Conservation (phyloP, 1,139 yeast species). For the Blastobotrys persicus region DNA sequence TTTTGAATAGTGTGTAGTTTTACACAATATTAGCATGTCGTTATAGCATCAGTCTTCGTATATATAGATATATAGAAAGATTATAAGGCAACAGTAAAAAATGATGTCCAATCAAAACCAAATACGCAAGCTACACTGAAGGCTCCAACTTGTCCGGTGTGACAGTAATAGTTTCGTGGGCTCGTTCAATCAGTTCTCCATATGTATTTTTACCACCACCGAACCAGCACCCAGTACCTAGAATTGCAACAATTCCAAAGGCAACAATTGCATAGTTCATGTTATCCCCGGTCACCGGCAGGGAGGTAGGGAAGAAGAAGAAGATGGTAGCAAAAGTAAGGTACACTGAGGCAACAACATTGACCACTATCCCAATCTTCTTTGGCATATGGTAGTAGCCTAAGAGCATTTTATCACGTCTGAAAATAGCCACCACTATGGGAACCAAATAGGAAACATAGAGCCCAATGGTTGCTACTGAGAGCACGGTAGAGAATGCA, state of each 20-base stretch:
- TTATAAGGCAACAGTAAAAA: too few species aligned
- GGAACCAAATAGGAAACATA: conserved; percentile 80
- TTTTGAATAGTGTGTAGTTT: too few species aligned
- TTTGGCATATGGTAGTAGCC: conserved; percentile 71
- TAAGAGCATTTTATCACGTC: conserved; percentile 29
- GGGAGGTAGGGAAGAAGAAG: conserved; percentile 70
- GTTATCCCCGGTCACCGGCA: conserved; percentile 57
- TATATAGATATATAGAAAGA: background rate
- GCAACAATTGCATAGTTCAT: conserved; percentile 77
- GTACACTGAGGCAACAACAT: conserved; percentile 53
- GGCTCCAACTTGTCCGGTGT: background rate
- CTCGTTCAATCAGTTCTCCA: background rate
- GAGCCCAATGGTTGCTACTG: conserved; percentile 75
- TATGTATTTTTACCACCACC: conserved; percentile 22
- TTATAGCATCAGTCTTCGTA: too few species aligned
- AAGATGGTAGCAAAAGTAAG: conserved; percentile 63
- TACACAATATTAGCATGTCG: too few species aligned
- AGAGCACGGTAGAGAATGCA: conserved; percentile 82
- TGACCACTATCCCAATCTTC: conserved; percentile 57
- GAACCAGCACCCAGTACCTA: conserved; percentile 29
- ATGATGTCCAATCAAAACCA: too few species aligned
- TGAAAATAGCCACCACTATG: conserved; percentile 54
- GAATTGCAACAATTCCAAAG: conserved; percentile 24
- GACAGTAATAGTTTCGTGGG: background rate
- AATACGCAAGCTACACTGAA: background rate